Base-by-base conservation (phyloP, 192 early-diverging fungal genomes). In the Coemansia umbellata region DNA sequence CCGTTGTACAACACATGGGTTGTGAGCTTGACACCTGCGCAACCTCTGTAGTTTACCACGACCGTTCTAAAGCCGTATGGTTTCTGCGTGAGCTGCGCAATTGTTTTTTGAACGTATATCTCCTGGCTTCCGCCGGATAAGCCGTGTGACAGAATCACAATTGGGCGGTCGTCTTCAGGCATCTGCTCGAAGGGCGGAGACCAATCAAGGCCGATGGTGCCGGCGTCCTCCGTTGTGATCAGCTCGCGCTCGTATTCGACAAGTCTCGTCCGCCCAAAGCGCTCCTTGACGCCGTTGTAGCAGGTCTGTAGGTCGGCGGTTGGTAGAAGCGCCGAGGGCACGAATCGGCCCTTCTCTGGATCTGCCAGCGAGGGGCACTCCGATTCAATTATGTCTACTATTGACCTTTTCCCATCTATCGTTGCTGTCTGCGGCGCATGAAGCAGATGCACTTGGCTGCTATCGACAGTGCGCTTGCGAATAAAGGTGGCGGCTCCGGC, bases 91-190 rank as follows among this genome's bases (percentile, higher is more conserved):
- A 89, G 75, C 33, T 64, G 63, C 53, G 83, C 74, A 28, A 90
- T 79, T 11, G 94, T 58, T 8, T 82, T 77, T 19, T 85, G 85
- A 28, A 98, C 86, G 55, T 98, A 98, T 2, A 81, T 81, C 68
- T 96, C 93, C 69, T 91, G 86, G 35, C 87, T 91, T 27, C 92
- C 92, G 37, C 95, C 95, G 5, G 93, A 94, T 53, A 98, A 66
- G 22, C 95, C 93, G 63, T 95, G 95, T 11, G 90, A 74, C 33
- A 93, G 77, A 5, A 98, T 78, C 31, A 95, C 63, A 24, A 86
- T 90, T 1, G 92, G 91, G 11, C 83, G 85, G 50, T 74, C 67
- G 44, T 81, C 79, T 2, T 75, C 63, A 32, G 83, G 82, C 55
- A 79, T 78, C 27, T 73, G 62, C 14, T 41, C 56, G 26, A 80